Evolutionary conservation across 108 stramenopile species (phyloP).

Genomic region (Conticribra weissflogii): DNA sequence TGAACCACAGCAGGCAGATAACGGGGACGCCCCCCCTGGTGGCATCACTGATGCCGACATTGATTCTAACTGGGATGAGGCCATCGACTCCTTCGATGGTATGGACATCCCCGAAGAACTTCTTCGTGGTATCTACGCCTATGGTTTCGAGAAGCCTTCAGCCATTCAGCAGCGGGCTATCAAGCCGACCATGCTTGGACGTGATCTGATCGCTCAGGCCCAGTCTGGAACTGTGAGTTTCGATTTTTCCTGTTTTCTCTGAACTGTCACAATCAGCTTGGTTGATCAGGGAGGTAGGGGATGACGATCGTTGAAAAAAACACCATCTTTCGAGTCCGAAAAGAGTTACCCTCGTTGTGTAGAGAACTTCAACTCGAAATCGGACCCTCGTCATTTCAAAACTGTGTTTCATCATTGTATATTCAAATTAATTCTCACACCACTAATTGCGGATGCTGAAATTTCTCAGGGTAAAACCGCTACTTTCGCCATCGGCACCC

Average conservation of each 20-base stretch:
- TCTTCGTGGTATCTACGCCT: conserved; percentile 97
- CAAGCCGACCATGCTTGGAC: conserved; percentile 93
- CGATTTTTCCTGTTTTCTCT: conserved; percentile 1
- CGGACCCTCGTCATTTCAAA: conserved; percentile 63
- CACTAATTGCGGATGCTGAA: no score
- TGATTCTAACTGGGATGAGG: conserved; percentile 93
- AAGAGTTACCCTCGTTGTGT: conserved; percentile 92
- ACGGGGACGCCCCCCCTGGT: conserved; percentile 51
- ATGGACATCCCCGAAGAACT: conserved; percentile 98
- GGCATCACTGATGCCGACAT: conserved; percentile 90
- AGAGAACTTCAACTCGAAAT: conserved; percentile 83
- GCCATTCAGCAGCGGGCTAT: conserved; percentile 99
- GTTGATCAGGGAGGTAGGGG: conserved; percentile 34
- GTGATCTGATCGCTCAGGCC: conserved; percentile 99
- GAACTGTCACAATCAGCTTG: not conserved
- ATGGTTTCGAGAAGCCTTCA: conserved; percentile 99
- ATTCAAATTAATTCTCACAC: no score
- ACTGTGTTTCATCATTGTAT: no score
- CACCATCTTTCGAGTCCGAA: conserved; percentile 99
- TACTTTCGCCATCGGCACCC: conserved; percentile 97
- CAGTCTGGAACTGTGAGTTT: conserved; percentile 97
- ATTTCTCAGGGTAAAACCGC: conserved; percentile 94
- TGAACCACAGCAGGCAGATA: conserved; percentile 41
- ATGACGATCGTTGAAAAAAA: conserved; percentile 76
- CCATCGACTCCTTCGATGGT: conserved; percentile 94